A percentile compares a stretch with the other conserved stretches of the same genome.
Evolutionary conservation across 2,329 filamentous ascomycete species (phyloP).

Genomic region (Diplodia scrobiculata): DNA sequence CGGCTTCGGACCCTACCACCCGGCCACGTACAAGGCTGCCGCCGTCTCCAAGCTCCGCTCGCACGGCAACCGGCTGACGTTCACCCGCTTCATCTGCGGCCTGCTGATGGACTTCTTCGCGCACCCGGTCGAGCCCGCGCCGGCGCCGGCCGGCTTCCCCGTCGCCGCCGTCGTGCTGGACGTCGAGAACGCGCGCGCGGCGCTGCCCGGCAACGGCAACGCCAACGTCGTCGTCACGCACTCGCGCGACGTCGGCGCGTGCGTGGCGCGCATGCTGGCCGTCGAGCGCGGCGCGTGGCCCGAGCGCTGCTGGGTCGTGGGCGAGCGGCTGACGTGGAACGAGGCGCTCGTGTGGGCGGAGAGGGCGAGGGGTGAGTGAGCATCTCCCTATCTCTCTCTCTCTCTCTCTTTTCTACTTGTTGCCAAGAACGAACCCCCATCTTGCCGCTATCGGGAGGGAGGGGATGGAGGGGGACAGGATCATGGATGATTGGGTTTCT

Average conservation of each 20-base stretch:
- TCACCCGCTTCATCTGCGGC: slow-evolving; percentile 12
- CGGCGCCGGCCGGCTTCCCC: not conserved
- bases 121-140: not conserved
- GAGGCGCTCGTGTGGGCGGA: slow-evolving; percentile 18
- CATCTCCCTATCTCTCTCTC: too few species aligned
- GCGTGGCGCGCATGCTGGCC: slow-evolving; percentile 4
- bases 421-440: too few species aligned
- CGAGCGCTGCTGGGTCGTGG: slow-evolving; percentile 11
- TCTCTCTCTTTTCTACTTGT: too few species aligned
- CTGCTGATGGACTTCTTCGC: slow-evolving; percentile 19
- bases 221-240: slow-evolving; percentile 16
- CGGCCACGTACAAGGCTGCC: not conserved
- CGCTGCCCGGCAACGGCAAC: slow-evolving; percentile 19
- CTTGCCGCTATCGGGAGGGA: too few species aligned
- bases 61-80: not conserved
- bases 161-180: slow-evolving; percentile 5
- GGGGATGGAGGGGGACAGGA: too few species aligned
- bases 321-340: slow-evolving; percentile 26
- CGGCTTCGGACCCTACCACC: not conserved
- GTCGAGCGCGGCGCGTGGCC: not conserved
- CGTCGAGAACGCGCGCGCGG: slow-evolving; percentile 19
- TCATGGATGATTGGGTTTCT: too few species aligned
- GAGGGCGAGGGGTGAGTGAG: slow-evolving; percentile 1
- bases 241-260: slow-evolving; percentile 16
- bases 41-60: not conserved